A percentile compares a stretch with the other conserved stretches of the same genome.
Evolutionary conservation across 345 rosid genomes (phyloP).

Genomic region (Citrus maxima): DNA sequence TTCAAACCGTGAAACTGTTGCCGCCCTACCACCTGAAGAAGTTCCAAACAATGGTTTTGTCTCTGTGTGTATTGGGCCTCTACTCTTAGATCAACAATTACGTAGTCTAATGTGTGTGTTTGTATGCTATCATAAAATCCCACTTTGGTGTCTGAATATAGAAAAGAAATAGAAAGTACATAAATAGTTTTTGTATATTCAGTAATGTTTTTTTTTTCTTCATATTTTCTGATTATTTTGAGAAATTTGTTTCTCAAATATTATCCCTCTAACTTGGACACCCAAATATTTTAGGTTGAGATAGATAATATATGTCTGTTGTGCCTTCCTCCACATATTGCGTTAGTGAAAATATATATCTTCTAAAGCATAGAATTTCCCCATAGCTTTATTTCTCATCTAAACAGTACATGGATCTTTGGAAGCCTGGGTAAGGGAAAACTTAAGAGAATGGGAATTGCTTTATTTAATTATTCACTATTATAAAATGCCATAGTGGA

Average conservation of each 20-base stretch:
- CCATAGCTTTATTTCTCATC: too few relatives aligned
- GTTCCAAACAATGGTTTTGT: neutral
- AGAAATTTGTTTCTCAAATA: neutral
- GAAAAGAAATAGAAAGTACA: neutral
- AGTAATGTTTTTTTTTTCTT: neutral
- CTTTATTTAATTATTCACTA: neutral
- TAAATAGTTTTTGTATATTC: neutral
- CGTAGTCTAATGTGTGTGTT: neutral
- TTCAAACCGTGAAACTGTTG: constrained; percentile 15
- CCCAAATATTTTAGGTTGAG: too few relatives aligned
- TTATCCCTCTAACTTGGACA: neutral
- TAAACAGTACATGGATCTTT: too few relatives aligned
- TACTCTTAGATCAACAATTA: neutral
- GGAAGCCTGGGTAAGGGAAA: neutral
- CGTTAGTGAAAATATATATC: too few relatives aligned
- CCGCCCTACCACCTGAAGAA: constrained; percentile 23
- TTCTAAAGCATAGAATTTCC: too few relatives aligned
- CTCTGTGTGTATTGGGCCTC: neutral
- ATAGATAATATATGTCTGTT: neutral
- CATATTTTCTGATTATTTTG: neutral
- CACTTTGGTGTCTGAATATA: neutral
- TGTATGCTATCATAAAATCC: neutral
- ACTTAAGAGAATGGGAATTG: neutral
- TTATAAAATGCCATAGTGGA: neutral
- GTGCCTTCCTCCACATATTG: too few relatives aligned